Percentiles rank a stretch among this genome's conserved stretches.
Conservation (phyloP, 163 green algal genomes). For the Chloromonas sp. region DNA sequence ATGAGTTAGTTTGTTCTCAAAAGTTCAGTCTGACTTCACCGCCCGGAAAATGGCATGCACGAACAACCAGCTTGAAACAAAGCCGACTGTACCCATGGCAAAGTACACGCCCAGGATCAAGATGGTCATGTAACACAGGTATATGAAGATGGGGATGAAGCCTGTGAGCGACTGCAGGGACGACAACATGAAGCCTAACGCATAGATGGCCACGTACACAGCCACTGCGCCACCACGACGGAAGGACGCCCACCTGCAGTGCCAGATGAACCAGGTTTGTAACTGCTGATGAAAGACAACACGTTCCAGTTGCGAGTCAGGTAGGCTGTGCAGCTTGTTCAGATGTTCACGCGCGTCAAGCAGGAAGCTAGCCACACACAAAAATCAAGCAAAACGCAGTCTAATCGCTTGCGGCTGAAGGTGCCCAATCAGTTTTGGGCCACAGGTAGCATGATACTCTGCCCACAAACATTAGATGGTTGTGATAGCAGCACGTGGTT, state of each 20-base stretch:
- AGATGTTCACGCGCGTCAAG: background rate
- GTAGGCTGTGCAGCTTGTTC: background rate
- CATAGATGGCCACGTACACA: constrained; percentile 87
- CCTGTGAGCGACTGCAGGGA: constrained; percentile 47
- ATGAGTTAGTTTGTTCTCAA: no score
- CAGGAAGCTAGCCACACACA: no score
- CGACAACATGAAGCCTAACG: constrained; percentile 62
- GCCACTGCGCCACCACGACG: constrained; percentile 77
- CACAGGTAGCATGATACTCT: no score
- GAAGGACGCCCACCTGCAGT: constrained; percentile 82
- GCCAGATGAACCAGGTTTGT: no score
- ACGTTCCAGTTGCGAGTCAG: background rate
- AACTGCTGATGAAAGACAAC: background rate
- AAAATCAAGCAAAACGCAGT: no score
- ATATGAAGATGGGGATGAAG: constrained; percentile 67
- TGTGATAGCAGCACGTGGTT: no score
- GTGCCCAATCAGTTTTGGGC: no score
- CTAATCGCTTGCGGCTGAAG: no score
- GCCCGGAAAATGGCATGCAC: constrained; percentile 62
- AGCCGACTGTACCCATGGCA: constrained; percentile 74
- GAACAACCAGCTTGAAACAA: constrained; percentile 53
- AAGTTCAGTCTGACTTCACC: constrained; percentile 53
- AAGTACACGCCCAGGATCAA: constrained; percentile 81
- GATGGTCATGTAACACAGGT: constrained; percentile 88
- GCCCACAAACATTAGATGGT: no score